These are phyloP conservation scores for Tetrapisispora arboricola DNA, from an alignment of 805 yeast species.

Conservation along the genomic window DNA sequence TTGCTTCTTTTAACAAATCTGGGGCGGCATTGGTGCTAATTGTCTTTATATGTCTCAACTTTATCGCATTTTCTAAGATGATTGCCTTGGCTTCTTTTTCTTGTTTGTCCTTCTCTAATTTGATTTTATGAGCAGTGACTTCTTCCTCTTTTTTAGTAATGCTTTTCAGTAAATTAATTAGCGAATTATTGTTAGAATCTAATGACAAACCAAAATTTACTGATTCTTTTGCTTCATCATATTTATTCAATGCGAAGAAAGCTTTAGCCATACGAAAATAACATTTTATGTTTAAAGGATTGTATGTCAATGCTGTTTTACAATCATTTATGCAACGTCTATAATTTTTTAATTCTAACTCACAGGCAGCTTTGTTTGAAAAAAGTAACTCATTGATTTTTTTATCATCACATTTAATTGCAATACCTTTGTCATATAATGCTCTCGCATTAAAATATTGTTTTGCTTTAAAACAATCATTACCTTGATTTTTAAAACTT, in stretches of 20 bases:
- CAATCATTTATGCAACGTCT: slow-evolving; percentile 83
- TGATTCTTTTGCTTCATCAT: slow-evolving; percentile 63
- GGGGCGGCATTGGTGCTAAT: slow-evolving; percentile 45
- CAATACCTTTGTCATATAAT: slow-evolving; percentile 71
- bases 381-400: slow-evolving; percentile 52
- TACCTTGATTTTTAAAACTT: slow-evolving; percentile 88
- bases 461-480: slow-evolving; percentile 67
- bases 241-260: slow-evolving; percentile 52
- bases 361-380: slow-evolving; percentile 85
- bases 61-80: slow-evolving; percentile 48
- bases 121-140: slow-evolving; percentile 23
- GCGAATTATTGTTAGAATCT: slow-evolving; percentile 50
- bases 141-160: slow-evolving; percentile 33
- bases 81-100: slow-evolving; percentile 33
- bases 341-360: slow-evolving; percentile 73
- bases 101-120: slow-evolving; percentile 13
- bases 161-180: slow-evolving; percentile 36
- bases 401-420: slow-evolving; percentile 49
- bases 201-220: slow-evolving; percentile 52
- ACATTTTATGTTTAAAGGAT: slow-evolving; percentile 72
- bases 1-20: slow-evolving; percentile 44
- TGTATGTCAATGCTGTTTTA: slow-evolving; percentile 51
- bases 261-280: slow-evolving; percentile 79
- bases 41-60: slow-evolving; percentile 44
- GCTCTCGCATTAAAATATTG: slow-evolving; percentile 68